Evolutionary conservation across 345 rosid species (phyloP), one percentile per base, ranked within the genome.

Genomic region (Citrus sinensis): DNA sequence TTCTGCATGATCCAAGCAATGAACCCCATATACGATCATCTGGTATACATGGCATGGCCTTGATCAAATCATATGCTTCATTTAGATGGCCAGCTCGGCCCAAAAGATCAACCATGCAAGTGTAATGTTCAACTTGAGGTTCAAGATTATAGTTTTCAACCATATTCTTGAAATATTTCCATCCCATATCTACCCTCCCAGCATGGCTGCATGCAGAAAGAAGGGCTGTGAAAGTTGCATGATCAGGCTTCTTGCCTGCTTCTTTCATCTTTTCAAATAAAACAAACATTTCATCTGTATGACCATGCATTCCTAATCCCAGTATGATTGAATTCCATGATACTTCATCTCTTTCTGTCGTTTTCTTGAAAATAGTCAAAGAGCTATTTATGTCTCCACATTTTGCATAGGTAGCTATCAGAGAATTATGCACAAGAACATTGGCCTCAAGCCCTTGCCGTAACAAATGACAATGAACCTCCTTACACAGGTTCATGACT

Each of bases 71-170:
- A 83, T 80, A 86, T 19, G 87, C 89, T 71, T 83, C 81, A 20
- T 78, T 76, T 20, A 88, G 79, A 73, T 82, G 79, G 60, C 89
- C 88, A 61, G 88, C 78, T 75, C 82, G 82, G 59, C 91, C 87
- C 39, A 85, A 81, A 67, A 88, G 88, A 83, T 86, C 89, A 59
- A 83, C 87, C 88, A 88, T 85, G 83, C 91, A 88, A 46, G 89
- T 81, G 69, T 83, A 86, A 37, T 88, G 89, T 49, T 88, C 88
- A 74, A 88, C 70, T 69, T 66, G 80, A 63, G 89, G 91, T 64
- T 80, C 56, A n/a, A 87, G 82, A n/a, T 78, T 82, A 60, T 83
- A 81, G 65, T 82, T 77, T 71, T 87, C 80, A 49, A 71, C 56
- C 86, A 88, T 82, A 77, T 81, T 80, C 74, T 76, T 77, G 65